Evolutionary conservation across 257 asterid genomes (phyloP).

Genomic region (Solanum chiquidenum): DNA sequence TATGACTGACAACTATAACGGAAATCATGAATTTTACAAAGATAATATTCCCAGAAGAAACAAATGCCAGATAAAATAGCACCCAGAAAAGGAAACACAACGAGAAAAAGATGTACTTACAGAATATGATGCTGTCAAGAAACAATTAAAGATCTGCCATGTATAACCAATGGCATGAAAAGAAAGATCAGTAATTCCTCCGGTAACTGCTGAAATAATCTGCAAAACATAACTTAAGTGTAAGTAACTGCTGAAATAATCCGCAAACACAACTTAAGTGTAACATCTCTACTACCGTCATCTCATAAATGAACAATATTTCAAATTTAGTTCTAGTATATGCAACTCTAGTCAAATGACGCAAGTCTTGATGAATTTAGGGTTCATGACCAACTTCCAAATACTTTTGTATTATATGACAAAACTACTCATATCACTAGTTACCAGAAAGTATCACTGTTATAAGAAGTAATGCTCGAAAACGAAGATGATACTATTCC

Average conservation of each 20-base stretch:
- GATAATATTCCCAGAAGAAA: background rate
- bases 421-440: background rate
- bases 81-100: background rate
- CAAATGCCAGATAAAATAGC: background rate
- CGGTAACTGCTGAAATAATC: conserved; percentile 94
- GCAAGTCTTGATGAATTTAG: background rate
- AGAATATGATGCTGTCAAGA: conserved; percentile 92
- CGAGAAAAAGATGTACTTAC: conserved; percentile 33
- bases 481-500: background rate
- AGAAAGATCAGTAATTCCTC: conserved; percentile 89
- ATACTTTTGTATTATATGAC: too few species aligned
- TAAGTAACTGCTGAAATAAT: conserved; percentile 71
- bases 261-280: conserved; percentile 25
- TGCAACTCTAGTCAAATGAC: background rate
- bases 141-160: conserved; percentile 92
- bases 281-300: background rate
- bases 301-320: background rate
- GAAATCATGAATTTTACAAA: background rate
- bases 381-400: background rate
- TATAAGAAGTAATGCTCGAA: background rate
- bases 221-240: conserved; percentile 23
- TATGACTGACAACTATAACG: background rate
- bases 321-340: background rate
- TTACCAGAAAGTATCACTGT: background rate
- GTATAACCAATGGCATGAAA: conserved; percentile 78